Base-by-base conservation (phyloP, 371 early-diverging fungal species). In the Syncephalastrum racemosum region DNA sequence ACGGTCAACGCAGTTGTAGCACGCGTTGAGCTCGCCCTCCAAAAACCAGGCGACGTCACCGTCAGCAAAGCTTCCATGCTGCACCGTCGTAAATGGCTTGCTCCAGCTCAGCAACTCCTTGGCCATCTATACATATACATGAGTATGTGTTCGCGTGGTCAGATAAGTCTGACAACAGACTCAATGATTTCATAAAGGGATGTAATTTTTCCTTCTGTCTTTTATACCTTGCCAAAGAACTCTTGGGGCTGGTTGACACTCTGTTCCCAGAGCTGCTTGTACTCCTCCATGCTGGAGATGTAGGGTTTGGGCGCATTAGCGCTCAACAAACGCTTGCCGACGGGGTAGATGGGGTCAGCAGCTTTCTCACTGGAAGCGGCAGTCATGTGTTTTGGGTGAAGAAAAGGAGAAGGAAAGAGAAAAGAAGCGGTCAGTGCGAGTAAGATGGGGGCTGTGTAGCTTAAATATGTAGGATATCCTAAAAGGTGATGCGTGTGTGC, bases 1-100 rank as follows among this genome's bases (percentile, higher is more conserved):
- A 45, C 98, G 91, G 67, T 99, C 99, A 24, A 99, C 89, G 78
- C 97, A 96, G 82, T 98, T 99, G 82, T 94, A 94, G 40, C 90
- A 85, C 14, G 92, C 94, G 73, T 99, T 99, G 59, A 98, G 72
- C 66, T 89, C 79, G 40, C 99, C 99, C 51, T 92, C 94, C 16
- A 83, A 76, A 81, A 98, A 99, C 97, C 97, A 98, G 52, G 88
- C 84, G 48, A 93, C 83, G 64, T 94, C 85, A 51, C 94, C 95
- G 25, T 80, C 72, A 4, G 79, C 62, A 50, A 95, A 86, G 22
- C 77, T 66, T 23, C 92, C 92, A 23, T 63, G 59, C n/a, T 66
- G 60, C 46, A 88, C 89, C 8, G 79, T 83, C 40, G 83, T 65
- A 66, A 91, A 94, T n/a, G 92, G 90, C 57, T 73, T 80, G 62